A percentile compares a stretch with the other conserved stretches of the same genome.
Evolutionary conservation across 1,284 basidiomycete species (phyloP).

Genomic region (Marasmius oreades): DNA sequence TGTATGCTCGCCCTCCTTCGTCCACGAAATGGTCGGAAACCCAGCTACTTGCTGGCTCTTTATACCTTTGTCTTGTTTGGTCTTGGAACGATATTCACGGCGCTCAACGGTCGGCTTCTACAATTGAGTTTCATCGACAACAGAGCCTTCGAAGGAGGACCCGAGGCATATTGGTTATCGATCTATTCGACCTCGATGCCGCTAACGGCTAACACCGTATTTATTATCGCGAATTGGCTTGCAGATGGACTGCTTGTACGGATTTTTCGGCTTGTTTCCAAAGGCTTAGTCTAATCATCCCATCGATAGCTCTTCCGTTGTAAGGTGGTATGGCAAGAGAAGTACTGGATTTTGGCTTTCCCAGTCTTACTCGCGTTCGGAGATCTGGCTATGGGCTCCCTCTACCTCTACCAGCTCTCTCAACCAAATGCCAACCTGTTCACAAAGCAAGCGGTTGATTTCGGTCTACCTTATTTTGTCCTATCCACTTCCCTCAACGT

Average conservation of each 20-base stretch:
- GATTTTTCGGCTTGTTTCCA: neutral
- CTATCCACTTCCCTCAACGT: conserved; percentile 36
- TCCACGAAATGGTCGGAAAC: neutral
- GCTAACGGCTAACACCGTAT: conserved; percentile 16
- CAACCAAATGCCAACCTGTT: conserved; percentile 19
- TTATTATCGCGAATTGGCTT: conserved; percentile 22
- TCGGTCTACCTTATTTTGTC: conserved; percentile 26
- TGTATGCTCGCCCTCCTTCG: conserved; percentile 4
- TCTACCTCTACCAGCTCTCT: conserved; percentile 20
- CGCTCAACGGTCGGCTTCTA: conserved; percentile 22
- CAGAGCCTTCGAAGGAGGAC: conserved; percentile 25
- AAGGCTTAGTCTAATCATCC: neutral
- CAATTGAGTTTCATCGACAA: conserved; percentile 32
- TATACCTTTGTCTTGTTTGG: conserved; percentile 28
- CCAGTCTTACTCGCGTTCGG: conserved; percentile 17
- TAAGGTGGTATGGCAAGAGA: conserved; percentile 21
- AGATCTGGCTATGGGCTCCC: conserved; percentile 17
- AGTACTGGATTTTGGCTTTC: conserved; percentile 19
- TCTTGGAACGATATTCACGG: conserved; percentile 26
- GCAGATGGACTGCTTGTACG: conserved; percentile 25
- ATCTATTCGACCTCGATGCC: conserved; percentile 16
- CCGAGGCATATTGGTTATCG: conserved; percentile 17
- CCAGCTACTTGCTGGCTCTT: neutral
- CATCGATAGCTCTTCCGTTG: conserved; percentile 22
- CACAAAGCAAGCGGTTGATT: conserved; percentile 16